Percentiles rank a stretch among this genome's conserved stretches.
phyloP scores from a whole-genome alignment of 225 moss, liverwort and hornwort genomes.

The Polytrichum commune region DNA sequence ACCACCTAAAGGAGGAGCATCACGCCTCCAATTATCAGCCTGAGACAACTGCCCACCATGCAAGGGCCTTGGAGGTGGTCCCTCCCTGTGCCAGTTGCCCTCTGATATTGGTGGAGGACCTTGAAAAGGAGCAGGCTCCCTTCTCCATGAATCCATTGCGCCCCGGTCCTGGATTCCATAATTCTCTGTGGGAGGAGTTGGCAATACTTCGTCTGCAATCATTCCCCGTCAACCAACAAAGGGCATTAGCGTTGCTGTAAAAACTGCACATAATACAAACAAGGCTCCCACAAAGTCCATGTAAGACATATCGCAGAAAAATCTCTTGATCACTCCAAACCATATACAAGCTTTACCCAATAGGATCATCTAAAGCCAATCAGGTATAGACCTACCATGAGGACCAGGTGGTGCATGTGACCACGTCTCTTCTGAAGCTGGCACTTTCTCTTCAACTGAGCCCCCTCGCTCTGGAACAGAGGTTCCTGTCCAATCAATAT shows the following conservation, averaged over 20 bases:
- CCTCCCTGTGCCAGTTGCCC: slow-evolving; percentile 78
- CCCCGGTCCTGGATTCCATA: slow-evolving; percentile 71
- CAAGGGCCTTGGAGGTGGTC: slow-evolving; percentile 50
- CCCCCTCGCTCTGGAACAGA: slow-evolving; percentile 50
- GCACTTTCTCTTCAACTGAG: slow-evolving; percentile 59
- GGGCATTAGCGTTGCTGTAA: too few species aligned
- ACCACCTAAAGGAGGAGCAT: slow-evolving; percentile 59
- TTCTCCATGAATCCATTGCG: slow-evolving; percentile 75
- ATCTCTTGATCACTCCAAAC: too few species aligned
- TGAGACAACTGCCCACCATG: slow-evolving; percentile 57
- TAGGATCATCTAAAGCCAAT: too few species aligned
- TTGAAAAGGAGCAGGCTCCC: slow-evolving; percentile 58
- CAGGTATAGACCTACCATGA: slow-evolving; percentile 48
- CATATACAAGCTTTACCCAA: too few species aligned
- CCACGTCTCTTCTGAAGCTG: slow-evolving; percentile 60
- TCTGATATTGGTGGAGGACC: slow-evolving; percentile 65
- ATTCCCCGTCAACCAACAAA: too few species aligned
- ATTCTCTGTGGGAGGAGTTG: slow-evolving; percentile 31
- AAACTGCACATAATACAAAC: too few species aligned
- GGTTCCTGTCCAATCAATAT: slow-evolving; percentile 38
- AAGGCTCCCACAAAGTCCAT: background rate
- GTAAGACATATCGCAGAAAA: background rate
- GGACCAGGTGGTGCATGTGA: slow-evolving; percentile 49
- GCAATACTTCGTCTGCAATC: slow-evolving; percentile 58
- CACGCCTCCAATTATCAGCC: slow-evolving; percentile 85